Conservation (phyloP, 768 basidiomycete genomes). For the Botryobasidium botryosum region DNA sequence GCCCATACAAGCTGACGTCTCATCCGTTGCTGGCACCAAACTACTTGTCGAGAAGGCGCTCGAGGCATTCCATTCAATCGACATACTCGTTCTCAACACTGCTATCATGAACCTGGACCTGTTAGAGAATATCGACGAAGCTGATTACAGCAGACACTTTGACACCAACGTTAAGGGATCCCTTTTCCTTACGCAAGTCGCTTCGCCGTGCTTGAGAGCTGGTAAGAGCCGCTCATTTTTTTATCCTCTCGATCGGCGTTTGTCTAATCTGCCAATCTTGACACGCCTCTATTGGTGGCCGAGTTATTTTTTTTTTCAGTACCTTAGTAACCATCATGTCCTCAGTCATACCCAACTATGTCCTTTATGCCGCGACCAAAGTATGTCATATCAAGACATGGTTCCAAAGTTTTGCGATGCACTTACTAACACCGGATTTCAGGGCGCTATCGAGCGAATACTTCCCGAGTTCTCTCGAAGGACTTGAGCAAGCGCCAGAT, state of each 20-base stretch:
- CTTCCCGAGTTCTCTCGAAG: conserved; percentile 39
- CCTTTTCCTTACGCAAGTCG: conserved; percentile 32
- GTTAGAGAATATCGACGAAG: conserved; percentile 33
- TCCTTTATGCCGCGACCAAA: conserved; percentile 30
- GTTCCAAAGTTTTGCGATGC: too few relatives aligned
- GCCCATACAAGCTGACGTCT: conserved; percentile 35
- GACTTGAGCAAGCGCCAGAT: conserved; percentile 37
- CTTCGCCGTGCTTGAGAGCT: background rate
- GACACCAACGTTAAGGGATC: conserved; percentile 43
- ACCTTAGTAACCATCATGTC: conserved; percentile 31
- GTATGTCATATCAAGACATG: too few relatives aligned
- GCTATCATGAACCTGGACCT: conserved; percentile 36
- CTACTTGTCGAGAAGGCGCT: conserved; percentile 32
- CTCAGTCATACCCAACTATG: conserved; percentile 29
- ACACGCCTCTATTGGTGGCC: too few relatives aligned
- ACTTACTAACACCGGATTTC: too few relatives aligned
- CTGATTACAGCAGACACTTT: conserved; percentile 33
- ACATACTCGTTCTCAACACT: conserved; percentile 43
- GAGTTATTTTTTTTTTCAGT: conserved; percentile 41
- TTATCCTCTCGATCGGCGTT: background rate
- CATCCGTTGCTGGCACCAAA: conserved; percentile 31
- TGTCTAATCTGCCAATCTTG: background rate
- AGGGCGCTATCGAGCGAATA: conserved; percentile 44
- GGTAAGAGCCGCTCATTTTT: background rate
- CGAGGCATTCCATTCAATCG: conserved; percentile 33